Percentiles rank a stretch among this genome's conserved stretches.
These are phyloP conservation scores for Cadophora luteo-olivacea DNA, from an alignment of 2,329 filamentous ascomycete species.

Conservation along the genomic window DNA sequence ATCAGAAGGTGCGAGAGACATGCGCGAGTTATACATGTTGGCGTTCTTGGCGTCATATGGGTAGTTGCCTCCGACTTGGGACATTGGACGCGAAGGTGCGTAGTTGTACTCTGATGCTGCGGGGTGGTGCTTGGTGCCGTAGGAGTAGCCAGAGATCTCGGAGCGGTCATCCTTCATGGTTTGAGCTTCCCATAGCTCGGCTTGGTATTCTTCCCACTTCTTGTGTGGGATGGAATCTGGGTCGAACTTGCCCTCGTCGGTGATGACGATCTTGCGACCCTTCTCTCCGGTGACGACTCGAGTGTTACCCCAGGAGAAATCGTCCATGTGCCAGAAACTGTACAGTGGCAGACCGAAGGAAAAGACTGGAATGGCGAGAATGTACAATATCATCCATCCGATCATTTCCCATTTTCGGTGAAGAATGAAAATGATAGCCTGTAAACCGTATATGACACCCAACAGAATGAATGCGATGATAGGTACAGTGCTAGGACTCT, in stretches of 20 bases:
- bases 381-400: conserved; percentile 98
- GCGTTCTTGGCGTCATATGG: conserved; percentile 44
- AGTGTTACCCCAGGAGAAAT: conserved; percentile 99
- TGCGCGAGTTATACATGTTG: conserved; percentile 59
- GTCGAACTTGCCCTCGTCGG: conserved; percentile 98
- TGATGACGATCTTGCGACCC: conserved; percentile 90
- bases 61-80: conserved; percentile 42
- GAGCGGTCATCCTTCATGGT: conserved; percentile 78
- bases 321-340: conserved; percentile 99
- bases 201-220: conserved; percentile 99
- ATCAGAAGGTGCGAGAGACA: conserved; percentile 82
- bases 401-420: conserved; percentile 99
- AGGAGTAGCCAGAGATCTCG: conserved; percentile 92
- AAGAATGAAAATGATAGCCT: conserved; percentile 95
- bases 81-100: conserved; percentile 58
- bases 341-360: conserved; percentile 89
- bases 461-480: conserved; percentile 89
- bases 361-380: conserved; percentile 90
- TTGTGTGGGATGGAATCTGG: conserved; percentile 91
- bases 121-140: conserved; percentile 79
- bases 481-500: conserved; percentile 70
- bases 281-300: conserved; percentile 95
- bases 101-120: conserved; percentile 73
- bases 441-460: conserved; percentile 94
- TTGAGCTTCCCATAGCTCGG: conserved; percentile 94